Evolutionary conservation across 208 protist genomes (phyloP), one percentile per base, ranked within the genome.

Genomic region (Trypanosoma cruzi): DNA sequence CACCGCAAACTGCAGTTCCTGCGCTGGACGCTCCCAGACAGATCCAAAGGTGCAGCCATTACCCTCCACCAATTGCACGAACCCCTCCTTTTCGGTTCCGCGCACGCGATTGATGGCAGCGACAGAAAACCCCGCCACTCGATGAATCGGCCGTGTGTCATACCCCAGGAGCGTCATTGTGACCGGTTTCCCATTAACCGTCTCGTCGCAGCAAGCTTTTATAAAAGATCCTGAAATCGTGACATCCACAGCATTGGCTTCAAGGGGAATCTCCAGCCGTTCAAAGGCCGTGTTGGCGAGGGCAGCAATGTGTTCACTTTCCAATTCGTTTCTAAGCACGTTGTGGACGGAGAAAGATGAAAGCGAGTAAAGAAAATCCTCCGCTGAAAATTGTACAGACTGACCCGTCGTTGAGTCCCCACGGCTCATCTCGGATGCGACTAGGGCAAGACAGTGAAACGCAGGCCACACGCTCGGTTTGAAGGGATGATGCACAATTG

Each of bases 401-500:
- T 42, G 53, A 74, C 58, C 0, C 63, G 56, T 44, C 71, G 60
- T 50, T 88, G 85, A 70, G 71, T 80, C 71, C 80, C 74, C 82
- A 86, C 84, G n/a, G 49, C 46, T n/a, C 88, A 97, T 93, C 78
- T 96, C 86, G 36, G 92, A 93, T 61, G 88, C 81, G 26, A 91
- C 88, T n/a, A 97, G 82, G 32, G 92, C 89, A 20, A 96, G 61
- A 75, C 87, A 93, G 28, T 80, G 73, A 75, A 82, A 90, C 26
- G 75, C 63, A 26, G 92, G 71, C 44, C 88, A 94, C 44, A 97
- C 86, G 56, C 86, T 93, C 36, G 84, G 89, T 71, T 88, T 92
- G 73, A 97, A 97, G 13, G 92, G 92, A 77, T 97, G 92, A 67
- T 94, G 82, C 55, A 96, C 86, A 4, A 92, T 72, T 18, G 86